Percentiles rank a stretch among this genome's conserved stretches.
These are phyloP conservation scores for Colletotrichum musae DNA, from an alignment of 2,329 filamentous ascomycete genomes.

Conservation along the genomic window DNA sequence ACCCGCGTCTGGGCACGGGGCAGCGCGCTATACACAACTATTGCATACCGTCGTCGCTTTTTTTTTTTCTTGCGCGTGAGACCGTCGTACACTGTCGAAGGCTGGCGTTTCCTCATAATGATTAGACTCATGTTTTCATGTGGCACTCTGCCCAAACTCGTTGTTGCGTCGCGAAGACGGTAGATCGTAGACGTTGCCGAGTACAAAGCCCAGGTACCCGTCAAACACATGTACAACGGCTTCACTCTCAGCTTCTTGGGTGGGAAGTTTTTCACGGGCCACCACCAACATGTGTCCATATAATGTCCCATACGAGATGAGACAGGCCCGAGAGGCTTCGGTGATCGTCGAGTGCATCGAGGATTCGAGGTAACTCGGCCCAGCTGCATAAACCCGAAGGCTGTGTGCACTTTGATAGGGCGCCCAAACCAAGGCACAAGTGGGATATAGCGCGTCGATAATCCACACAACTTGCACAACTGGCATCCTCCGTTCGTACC, in stretches of 20 bases:
- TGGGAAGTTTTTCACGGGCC: constrained; percentile 28
- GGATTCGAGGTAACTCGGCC: constrained; percentile 37
- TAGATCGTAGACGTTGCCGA: background rate
- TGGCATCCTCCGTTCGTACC: constrained; percentile 38
- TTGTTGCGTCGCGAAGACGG: no score
- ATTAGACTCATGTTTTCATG: constrained; percentile 13
- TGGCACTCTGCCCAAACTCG: constrained; percentile 7
- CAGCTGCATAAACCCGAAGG: constrained; percentile 41
- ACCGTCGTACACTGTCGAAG: constrained; percentile 2
- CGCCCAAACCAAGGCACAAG: constrained; percentile 12
- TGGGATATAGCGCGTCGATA: constrained; percentile 34
- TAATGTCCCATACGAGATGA: constrained; percentile 33
- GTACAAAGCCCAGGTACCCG: constrained; percentile 54
- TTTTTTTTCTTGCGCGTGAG: constrained; percentile 12
- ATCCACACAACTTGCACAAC: constrained; percentile 43
- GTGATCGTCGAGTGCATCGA: constrained; percentile 27
- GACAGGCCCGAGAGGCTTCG: constrained; percentile 20
- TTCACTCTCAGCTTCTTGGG: background rate
- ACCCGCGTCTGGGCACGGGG: constrained; percentile 27
- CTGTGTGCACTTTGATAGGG: constrained; percentile 39
- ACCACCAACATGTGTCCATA: constrained; percentile 27
- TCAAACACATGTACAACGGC: constrained; percentile 21
- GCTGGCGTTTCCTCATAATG: constrained; percentile 14
- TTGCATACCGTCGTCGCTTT: constrained; percentile 26
- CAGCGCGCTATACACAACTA: constrained; percentile 32